phyloP scores from a whole-genome alignment of 805 yeast genomes.

The Hanseniaspora occidentalis region DNA sequence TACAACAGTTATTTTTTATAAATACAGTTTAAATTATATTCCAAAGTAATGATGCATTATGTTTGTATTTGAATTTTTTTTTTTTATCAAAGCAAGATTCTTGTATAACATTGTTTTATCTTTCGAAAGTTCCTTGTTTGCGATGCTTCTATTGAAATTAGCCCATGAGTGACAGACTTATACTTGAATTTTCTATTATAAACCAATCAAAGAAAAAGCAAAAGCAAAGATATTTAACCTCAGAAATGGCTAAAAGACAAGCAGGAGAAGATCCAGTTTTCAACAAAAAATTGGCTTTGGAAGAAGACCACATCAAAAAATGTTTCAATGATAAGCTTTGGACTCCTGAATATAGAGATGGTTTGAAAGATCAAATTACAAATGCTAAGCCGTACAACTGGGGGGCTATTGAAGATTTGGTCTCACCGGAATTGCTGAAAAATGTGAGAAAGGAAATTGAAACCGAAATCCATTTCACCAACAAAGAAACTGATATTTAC shows the following conservation, averaged over 20 bases:
- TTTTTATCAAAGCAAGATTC: too few relatives aligned
- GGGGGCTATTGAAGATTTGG: slow-evolving; percentile 68
- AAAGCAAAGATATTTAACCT: too few relatives aligned
- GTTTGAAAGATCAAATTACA: slow-evolving; percentile 32
- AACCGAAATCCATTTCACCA: slow-evolving; percentile 74
- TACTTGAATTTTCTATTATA: too few relatives aligned
- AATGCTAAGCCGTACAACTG: slow-evolving; percentile 73
- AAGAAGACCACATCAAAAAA: slow-evolving; percentile 23
- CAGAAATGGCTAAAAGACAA: background rate
- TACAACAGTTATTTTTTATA: too few relatives aligned
- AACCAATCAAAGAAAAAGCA: background rate
- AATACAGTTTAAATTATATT: too few relatives aligned
- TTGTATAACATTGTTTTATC: too few relatives aligned
- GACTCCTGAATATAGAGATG: slow-evolving; percentile 26
- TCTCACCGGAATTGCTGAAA: slow-evolving; percentile 66
- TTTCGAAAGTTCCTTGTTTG: too few relatives aligned
- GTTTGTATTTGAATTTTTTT: too few relatives aligned
- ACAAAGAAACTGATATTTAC: slow-evolving; percentile 94
- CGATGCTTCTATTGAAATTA: too few relatives aligned
- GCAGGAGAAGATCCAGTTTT: background rate
- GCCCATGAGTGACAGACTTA: too few relatives aligned
- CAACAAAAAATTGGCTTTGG: slow-evolving; percentile 8
- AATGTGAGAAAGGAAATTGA: slow-evolving; percentile 78
- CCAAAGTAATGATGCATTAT: too few relatives aligned
- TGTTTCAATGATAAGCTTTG: slow-evolving; percentile 40